phyloP scores from a whole-genome alignment of 306 rosid genomes.

The Medicago ruthenica region DNA sequence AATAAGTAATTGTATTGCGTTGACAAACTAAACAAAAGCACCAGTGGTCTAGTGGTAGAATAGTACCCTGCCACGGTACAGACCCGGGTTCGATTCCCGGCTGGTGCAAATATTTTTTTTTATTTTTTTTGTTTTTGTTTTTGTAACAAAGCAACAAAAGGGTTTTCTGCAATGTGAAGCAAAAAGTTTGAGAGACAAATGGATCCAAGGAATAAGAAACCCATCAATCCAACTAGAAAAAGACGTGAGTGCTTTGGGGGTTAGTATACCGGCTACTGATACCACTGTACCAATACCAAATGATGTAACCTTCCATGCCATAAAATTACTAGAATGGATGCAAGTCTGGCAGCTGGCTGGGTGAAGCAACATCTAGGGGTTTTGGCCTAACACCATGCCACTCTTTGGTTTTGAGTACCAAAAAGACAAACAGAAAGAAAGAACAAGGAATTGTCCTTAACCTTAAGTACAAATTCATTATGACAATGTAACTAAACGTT shows the following conservation, averaged over 20 bases:
- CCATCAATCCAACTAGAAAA: background rate
- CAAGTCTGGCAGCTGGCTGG: background rate
- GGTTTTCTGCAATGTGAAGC: slow-evolving; percentile 4
- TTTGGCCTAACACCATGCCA: background rate
- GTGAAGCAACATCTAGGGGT: slow-evolving; percentile 6
- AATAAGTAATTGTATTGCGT: too few relatives aligned
- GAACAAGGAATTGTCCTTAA: slow-evolving; percentile 7
- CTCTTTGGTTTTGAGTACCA: slow-evolving; percentile 14
- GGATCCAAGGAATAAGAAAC: slow-evolving; percentile 9
- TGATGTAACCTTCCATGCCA: background rate
- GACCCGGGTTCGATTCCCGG: slow-evolving; percentile 89
- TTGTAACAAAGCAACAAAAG: background rate
- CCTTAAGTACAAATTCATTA: background rate
- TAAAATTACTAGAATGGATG: background rate
- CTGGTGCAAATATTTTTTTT: slow-evolving; percentile 52
- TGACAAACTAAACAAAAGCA: slow-evolving; percentile 26
- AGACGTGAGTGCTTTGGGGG: slow-evolving; percentile 29
- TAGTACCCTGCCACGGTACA: slow-evolving; percentile 82
- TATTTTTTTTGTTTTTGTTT: background rate
- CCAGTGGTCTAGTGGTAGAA: slow-evolving; percentile 99
- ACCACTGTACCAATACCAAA: slow-evolving; percentile 22
- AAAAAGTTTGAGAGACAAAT: background rate
- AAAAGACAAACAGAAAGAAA: slow-evolving; percentile 11
- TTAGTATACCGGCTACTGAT: slow-evolving; percentile 23
- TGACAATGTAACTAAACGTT: background rate